These are phyloP conservation scores for Lagerstroemia speciosa DNA, from an alignment of 345 rosid species.

Conservation along the genomic window DNA sequence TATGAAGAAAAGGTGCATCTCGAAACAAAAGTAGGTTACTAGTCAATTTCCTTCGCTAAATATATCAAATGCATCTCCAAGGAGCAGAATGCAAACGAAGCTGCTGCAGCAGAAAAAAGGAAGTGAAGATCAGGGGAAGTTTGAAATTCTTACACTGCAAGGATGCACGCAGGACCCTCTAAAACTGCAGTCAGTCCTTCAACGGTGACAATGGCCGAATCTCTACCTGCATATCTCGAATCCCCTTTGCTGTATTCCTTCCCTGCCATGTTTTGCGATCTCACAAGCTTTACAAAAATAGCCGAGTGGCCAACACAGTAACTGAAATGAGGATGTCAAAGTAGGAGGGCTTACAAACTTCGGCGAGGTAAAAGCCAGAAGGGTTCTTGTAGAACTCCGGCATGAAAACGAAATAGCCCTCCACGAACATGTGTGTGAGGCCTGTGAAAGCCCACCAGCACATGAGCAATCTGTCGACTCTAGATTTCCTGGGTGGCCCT, in stretches of 20 bases:
- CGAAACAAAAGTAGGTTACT: neutral
- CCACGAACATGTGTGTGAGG: constrained; percentile 69
- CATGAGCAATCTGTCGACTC: constrained; percentile 60
- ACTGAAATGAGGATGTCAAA: neutral
- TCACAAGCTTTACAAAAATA: neutral
- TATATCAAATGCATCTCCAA: neutral
- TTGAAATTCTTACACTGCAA: constrained; percentile 53
- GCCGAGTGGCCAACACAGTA: neutral
- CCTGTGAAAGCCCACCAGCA: constrained; percentile 99
- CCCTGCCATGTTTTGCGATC: constrained; percentile 40
- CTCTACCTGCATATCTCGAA: constrained; percentile 80
- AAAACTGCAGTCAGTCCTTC: constrained; percentile 86
- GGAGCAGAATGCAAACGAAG: neutral
- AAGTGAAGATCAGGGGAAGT: neutral
- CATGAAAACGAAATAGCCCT: constrained; percentile 86
- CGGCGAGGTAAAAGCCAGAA: constrained; percentile 66
- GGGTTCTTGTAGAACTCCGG: constrained; percentile 82
- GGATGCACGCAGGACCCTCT: constrained; percentile 74
- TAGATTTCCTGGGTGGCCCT: constrained; percentile 25
- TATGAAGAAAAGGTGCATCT: neutral
- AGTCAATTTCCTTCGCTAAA: neutral
- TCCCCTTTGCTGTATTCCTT: constrained; percentile 98
- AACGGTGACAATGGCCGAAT: constrained; percentile 55
- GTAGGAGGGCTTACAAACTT: constrained; percentile 70
- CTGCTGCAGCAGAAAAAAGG: neutral